Percentiles rank a stretch among this genome's conserved stretches.
Conservation (phyloP, 2,329 filamentous ascomycete species). For the Tolypocladium amazonense region DNA sequence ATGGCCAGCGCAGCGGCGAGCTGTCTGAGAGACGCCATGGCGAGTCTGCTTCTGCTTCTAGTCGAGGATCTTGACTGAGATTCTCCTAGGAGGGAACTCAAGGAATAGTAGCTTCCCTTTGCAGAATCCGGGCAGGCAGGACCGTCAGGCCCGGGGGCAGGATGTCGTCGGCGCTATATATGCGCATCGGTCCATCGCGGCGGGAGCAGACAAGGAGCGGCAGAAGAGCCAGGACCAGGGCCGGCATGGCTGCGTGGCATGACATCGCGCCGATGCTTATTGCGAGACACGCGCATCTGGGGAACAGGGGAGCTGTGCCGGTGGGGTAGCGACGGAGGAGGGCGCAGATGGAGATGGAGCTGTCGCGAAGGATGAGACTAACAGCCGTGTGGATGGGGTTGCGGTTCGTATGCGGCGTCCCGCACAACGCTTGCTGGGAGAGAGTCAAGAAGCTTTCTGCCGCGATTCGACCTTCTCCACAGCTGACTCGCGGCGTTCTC, state of each 20-base stretch:
- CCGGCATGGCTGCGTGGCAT: background rate
- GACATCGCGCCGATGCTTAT: background rate
- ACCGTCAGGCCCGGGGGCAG: background rate
- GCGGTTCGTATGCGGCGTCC: background rate
- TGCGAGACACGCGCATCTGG: background rate
- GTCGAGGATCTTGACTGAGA: background rate
- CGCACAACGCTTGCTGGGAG: background rate
- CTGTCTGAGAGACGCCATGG: conserved; percentile 9
- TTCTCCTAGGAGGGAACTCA: background rate
- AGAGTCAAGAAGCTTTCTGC: background rate
- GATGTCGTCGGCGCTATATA: background rate
- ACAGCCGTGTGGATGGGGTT: background rate
- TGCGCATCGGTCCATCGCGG: background rate
- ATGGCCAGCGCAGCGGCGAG: conserved; percentile 16
- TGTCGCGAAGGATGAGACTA: background rate
- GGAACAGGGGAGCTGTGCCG: background rate
- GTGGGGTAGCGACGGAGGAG: background rate
- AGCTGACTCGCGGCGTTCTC: background rate
- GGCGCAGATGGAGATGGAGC: background rate
- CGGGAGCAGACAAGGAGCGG: background rate
- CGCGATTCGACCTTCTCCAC: background rate
- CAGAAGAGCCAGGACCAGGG: background rate
- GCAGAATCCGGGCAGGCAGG: background rate
- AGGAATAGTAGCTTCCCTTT: background rate
- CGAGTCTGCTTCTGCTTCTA: background rate